Evolutionary conservation across 768 basidiomycete species (phyloP).

Genomic region (Guyanaporus albipodus): DNA sequence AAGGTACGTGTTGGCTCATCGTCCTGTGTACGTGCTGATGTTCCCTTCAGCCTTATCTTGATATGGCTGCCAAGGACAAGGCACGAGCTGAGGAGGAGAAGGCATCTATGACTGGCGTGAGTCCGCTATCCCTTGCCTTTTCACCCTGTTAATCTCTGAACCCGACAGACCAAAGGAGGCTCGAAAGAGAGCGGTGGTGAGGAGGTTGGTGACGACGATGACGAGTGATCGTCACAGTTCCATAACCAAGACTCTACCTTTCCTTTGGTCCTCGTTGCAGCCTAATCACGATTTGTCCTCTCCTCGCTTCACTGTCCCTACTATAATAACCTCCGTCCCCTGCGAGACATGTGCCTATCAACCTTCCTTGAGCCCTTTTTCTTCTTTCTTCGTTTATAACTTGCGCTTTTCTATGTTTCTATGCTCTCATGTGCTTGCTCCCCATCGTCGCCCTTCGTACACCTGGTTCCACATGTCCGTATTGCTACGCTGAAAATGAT

Average conservation of each 20-base stretch:
- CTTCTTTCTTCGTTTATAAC: conserved; percentile 16
- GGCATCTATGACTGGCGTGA: conserved; percentile 38
- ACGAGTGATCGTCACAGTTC: conserved; percentile 31
- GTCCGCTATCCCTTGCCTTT: conserved; percentile 11
- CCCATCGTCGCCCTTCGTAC: conserved; percentile 17
- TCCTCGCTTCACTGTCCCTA: conserved; percentile 8
- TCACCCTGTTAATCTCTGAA: background rate
- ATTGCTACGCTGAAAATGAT: conserved; percentile 28
- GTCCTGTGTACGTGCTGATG: conserved; percentile 1
- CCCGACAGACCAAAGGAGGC: conserved; percentile 26
- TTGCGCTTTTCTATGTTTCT: conserved; percentile 17
- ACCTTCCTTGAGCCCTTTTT: conserved; percentile 13
- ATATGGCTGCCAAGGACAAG: conserved; percentile 87
- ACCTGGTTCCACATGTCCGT: conserved; percentile 24
- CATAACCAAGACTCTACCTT: conserved; percentile 18
- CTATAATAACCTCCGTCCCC: conserved; percentile 17
- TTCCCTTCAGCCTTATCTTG: conserved; percentile 71
- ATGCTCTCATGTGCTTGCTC: conserved; percentile 28
- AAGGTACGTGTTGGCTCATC: conserved; percentile 48
- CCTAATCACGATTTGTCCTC: conserved; percentile 18
- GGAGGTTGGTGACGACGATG: conserved; percentile 37
- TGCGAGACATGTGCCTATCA: conserved; percentile 30
- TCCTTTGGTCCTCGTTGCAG: conserved; percentile 3
- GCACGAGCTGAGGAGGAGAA: conserved; percentile 81
- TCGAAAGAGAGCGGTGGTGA: conserved; percentile 40